phyloP scores from a whole-genome alignment of 2,329 filamentous ascomycete species.

The Colletotrichum chrysophilum region DNA sequence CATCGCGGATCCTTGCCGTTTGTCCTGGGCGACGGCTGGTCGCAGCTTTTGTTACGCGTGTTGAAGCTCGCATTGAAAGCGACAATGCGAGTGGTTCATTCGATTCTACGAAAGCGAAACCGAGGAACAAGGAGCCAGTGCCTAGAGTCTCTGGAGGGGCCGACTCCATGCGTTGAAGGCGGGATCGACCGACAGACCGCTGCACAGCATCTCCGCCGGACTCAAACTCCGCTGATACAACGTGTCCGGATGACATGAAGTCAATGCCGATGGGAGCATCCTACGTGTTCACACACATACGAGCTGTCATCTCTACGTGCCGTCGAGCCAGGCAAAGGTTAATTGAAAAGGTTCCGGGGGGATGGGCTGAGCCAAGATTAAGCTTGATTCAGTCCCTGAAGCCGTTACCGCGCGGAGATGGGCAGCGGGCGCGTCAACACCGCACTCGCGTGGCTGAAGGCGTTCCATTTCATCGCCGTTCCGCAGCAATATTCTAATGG shows the following conservation, averaged over 20 bases:
- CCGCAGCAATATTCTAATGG: neutral
- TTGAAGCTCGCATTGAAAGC: neutral
- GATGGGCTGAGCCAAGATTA: neutral
- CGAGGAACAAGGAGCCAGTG: neutral
- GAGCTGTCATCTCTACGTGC: neutral
- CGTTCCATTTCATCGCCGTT: neutral
- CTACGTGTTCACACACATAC: neutral
- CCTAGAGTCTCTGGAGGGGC: neutral
- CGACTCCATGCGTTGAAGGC: neutral
- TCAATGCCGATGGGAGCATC: neutral
- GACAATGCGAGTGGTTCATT: neutral
- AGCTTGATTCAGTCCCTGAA: neutral
- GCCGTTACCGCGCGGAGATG: neutral
- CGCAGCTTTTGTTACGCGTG: neutral
- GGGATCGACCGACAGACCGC: neutral
- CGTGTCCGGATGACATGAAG: neutral
- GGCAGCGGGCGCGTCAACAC: neutral
- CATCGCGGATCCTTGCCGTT: neutral
- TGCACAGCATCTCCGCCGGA: neutral
- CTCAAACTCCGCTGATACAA: neutral
- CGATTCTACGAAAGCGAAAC: conserved; percentile 3
- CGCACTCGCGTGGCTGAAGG: neutral
- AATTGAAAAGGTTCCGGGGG: neutral
- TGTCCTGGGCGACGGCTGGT: neutral
- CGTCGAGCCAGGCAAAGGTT: neutral